Base-by-base conservation (phyloP, 2,329 filamentous ascomycete genomes). In the Aspergillus quadrilineatus region DNA sequence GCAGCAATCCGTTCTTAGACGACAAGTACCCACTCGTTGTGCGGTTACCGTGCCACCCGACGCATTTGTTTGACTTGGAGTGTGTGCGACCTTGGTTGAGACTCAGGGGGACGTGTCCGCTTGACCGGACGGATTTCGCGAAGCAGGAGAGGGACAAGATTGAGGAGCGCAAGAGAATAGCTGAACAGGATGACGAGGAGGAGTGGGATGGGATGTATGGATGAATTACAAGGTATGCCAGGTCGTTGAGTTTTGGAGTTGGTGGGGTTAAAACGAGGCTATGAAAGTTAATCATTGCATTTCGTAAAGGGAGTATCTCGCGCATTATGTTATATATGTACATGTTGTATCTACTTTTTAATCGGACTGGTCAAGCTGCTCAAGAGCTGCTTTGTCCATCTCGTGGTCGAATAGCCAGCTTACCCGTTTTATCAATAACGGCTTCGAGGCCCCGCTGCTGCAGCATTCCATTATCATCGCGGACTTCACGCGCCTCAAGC, bases 21-120 rank as follows among this genome's bases (percentile, higher is more conserved):
- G 84, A 86, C 61, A 62, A 79, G 44, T 85, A 86, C 63, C 85
- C 85, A n/a, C 79, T 88, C 15, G 82, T 87, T 36, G 84, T 88
- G 45, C 77, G 79, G 29, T 69, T 88, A 32, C 83, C 85, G 8
- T 88, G 85, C 62, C 83, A 87, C 67, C 75, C 80, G 14, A 80
- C 80, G 37, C 85, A 88, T 67, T 65, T 83, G 17, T 87, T 87
- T 69, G 85, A 88, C 71, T 69, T 87, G 28, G 85, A 87, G 64
- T 88, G 85, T 69, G 83, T 88, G 59, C 73, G 79, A 56, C 85
- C 85, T 0, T 88, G 85, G 85, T 70, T 88, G 60, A 80, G 85
- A 61, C 74, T 87, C 54, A 82, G 85, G 60, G 82, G 83, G 7
- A 87, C 84, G 17, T 88, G 85, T 71, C 85, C 85, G 15, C 74